A percentile compares a stretch with the other conserved stretches of the same genome.
phyloP scores from a whole-genome alignment of 1,139 yeast genomes.

The Chernovozyma sophiae-reginae region DNA sequence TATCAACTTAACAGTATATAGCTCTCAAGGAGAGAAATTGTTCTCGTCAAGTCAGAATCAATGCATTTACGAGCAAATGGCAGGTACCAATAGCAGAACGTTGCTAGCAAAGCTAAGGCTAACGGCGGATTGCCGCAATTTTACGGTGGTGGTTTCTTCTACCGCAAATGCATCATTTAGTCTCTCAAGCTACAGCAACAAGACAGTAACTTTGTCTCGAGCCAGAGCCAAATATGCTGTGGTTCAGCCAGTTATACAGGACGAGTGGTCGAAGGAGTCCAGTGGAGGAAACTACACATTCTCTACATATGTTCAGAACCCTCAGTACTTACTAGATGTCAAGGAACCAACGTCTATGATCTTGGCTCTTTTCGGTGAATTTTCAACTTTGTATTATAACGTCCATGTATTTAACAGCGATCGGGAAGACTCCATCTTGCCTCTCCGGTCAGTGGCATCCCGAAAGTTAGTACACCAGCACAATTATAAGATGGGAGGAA shows the following conservation, averaged over 20 bases:
- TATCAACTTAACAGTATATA: slow-evolving; percentile 28
- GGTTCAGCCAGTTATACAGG: slow-evolving; percentile 22
- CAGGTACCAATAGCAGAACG: slow-evolving; percentile 29
- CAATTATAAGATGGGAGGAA: slow-evolving; percentile 24
- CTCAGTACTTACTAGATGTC: slow-evolving; percentile 48
- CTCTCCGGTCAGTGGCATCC: slow-evolving; percentile 17
- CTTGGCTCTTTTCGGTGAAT: slow-evolving; percentile 23
- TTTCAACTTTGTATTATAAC: slow-evolving; percentile 23
- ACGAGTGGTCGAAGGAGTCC: slow-evolving; percentile 45
- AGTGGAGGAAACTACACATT: slow-evolving; percentile 59
- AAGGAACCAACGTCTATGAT: slow-evolving; percentile 14
- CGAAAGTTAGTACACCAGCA: slow-evolving; percentile 26
- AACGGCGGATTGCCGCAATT: slow-evolving; percentile 14
- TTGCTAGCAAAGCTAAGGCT: slow-evolving; percentile 20
- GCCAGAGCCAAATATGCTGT: slow-evolving; percentile 19
- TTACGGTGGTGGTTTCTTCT: slow-evolving; percentile 24
- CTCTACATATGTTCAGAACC: slow-evolving; percentile 53
- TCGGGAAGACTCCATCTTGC: slow-evolving; percentile 24
- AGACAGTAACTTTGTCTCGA: slow-evolving; percentile 20
- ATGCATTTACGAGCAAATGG: slow-evolving; percentile 13
- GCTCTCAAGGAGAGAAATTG: slow-evolving; percentile 28
- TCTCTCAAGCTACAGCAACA: slow-evolving; percentile 31
- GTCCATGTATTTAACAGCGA: slow-evolving; percentile 36
- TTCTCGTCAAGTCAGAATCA: slow-evolving; percentile 27
- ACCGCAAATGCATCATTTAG: slow-evolving; percentile 29